Conservation (phyloP, 2,329 filamentous ascomycete genomes). For the Nothophaeocryptopus gaeumannii region DNA sequence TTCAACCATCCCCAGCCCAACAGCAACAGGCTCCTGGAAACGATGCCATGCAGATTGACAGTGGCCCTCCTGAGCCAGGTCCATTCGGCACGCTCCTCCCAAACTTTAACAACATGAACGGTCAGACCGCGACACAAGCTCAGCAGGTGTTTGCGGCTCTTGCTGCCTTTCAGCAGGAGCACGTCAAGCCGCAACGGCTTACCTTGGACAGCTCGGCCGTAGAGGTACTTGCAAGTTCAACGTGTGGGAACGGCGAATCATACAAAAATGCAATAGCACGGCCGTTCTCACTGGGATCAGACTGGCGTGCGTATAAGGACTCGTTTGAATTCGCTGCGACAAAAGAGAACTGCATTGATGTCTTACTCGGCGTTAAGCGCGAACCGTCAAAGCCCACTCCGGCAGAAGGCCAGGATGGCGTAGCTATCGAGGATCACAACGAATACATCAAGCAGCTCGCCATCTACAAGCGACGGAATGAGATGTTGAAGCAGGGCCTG, state of each 20-base stretch:
- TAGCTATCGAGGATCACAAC: slow-evolving; percentile 32
- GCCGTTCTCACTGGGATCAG: slow-evolving; percentile 18
- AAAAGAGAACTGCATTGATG: slow-evolving; percentile 33
- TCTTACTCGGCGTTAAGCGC: slow-evolving; percentile 28
- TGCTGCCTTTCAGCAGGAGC: slow-evolving; percentile 27
- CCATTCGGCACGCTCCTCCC: too few species aligned
- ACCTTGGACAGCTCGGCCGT: slow-evolving; percentile 29
- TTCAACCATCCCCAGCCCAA: slow-evolving; percentile 2
- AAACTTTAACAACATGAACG: slow-evolving; percentile 8
- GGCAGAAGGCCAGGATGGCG: slow-evolving; percentile 9
- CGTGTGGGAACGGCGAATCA: slow-evolving; percentile 32
- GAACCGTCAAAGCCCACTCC: slow-evolving; percentile 27
- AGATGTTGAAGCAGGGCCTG: slow-evolving; percentile 27
- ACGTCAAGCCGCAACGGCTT: slow-evolving; percentile 28
- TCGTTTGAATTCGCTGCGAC: slow-evolving; percentile 29
- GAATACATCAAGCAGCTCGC: slow-evolving; percentile 35
- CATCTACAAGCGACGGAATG: slow-evolving; percentile 33
- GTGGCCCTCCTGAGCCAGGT: background rate
- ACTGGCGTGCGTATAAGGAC: slow-evolving; percentile 30
- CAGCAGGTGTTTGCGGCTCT: slow-evolving; percentile 20
- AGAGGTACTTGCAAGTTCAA: slow-evolving; percentile 30
- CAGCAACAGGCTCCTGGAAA: slow-evolving; percentile 10
- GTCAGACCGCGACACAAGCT: slow-evolving; percentile 13
- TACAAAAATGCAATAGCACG: slow-evolving; percentile 23
- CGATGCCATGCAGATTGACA: slow-evolving; percentile 19